Evolutionary conservation across 345 rosid species (phyloP), one percentile per base, ranked within the genome.

Genomic region (Gossypium longicalyx): DNA sequence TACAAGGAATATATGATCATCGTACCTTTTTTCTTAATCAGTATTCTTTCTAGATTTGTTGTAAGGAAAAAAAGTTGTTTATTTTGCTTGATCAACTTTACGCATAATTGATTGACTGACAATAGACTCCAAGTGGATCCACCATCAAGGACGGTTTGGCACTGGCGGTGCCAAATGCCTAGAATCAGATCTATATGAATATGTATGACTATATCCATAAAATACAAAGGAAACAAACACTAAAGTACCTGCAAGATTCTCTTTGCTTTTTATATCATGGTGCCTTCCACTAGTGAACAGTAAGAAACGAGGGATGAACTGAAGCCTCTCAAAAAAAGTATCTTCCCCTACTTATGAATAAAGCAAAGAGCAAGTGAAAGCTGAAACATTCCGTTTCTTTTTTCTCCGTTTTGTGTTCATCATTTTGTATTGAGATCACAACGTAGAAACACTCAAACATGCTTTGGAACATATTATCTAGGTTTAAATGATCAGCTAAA

Each of bases 261-360:
- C 74, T 71, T 71, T 71, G 74, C 52, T 71, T 54, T 69, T 54
- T 54, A 34, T 71, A 54, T 54, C 19, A 38, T 7, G 13, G n/a
- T 71, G 51, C 3, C 51, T 25, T 19, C 64, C 63, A 53, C 74
- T 38, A 70, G 16, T 29, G 27, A 81, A 41, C 12, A 43, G 15
- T 19, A 43, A 47, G 41, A 67, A 12, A 51, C 12, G 73, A 7
- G 52, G 15, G 41, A 5, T 34, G 41, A 34, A 4, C 41, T 5
- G 59, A 41, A 58, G 38, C 2, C 22, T 43, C 75, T 60, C 65
- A 25, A 17, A 52, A 9, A 72, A 72, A 54, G 38, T 67, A 59
- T 72, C 65, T 72, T 22, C 43, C 19, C 43, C 20, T 57, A 9
- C 57, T 72, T 59, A 67, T 45, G 56, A 45, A 43, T 15, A 59